Evolutionary conservation across 768 basidiomycete species (phyloP).

Genomic region (Xerocomus potaroensis): DNA sequence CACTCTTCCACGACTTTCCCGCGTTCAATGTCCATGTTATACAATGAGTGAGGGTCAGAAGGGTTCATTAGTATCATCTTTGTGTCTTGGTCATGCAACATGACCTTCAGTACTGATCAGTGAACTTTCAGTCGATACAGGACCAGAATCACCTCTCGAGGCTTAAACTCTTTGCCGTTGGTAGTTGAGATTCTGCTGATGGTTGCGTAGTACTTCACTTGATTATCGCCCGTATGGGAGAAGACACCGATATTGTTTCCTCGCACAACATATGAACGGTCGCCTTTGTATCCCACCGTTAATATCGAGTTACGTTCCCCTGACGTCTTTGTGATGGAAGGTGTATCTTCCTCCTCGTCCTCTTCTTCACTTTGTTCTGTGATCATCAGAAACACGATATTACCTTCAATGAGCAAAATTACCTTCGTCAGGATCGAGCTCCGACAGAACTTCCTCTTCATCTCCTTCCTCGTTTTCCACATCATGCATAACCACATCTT

Average conservation of each 20-base stretch:
- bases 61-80: slow-evolving; percentile 95
- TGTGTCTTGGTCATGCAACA: slow-evolving; percentile 94
- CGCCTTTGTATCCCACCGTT: slow-evolving; percentile 92
- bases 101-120: slow-evolving; percentile 53
- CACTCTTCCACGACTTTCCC: slow-evolving; percentile 98
- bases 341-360: slow-evolving; percentile 36
- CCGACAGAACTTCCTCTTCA: slow-evolving; percentile 71
- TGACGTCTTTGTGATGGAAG: slow-evolving; percentile 36
- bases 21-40: slow-evolving; percentile 86
- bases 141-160: slow-evolving; percentile 61
- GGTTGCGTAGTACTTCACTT: slow-evolving; percentile 81
- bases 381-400: slow-evolving; percentile 23
- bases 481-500: slow-evolving; percentile 89
- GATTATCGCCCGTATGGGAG: slow-evolving; percentile 61
- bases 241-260: slow-evolving; percentile 92
- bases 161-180: slow-evolving; percentile 81
- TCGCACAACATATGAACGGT: slow-evolving; percentile 89
- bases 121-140: not conserved
- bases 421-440: slow-evolving; percentile 66
- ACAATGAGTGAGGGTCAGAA: slow-evolving; percentile 73
- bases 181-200: slow-evolving; percentile 79
- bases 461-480: slow-evolving; percentile 70
- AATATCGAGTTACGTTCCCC: slow-evolving; percentile 83
- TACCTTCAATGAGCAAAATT: slow-evolving; percentile 9
- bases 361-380: slow-evolving; percentile 40